Evolutionary conservation across 768 basidiomycete species (phyloP).

Genomic region (Boletus sp.): DNA sequence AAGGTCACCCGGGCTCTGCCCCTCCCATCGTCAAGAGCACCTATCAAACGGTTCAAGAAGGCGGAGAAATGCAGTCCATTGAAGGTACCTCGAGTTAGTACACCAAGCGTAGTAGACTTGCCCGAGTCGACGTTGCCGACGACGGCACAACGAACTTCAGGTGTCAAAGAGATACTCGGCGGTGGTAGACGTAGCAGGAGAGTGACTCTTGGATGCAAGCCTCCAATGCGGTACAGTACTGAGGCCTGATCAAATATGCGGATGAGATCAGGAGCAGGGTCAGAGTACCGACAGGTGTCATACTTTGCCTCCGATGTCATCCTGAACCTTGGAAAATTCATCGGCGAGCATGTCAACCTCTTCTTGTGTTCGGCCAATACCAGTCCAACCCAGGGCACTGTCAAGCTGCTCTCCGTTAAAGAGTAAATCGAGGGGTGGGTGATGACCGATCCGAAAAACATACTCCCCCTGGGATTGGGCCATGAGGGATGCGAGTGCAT

Average conservation of each 20-base stretch:
- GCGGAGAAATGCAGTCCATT: slow-evolving; percentile 19
- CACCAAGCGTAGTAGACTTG: slow-evolving; percentile 92
- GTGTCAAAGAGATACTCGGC: slow-evolving; percentile 69
- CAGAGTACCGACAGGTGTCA: slow-evolving; percentile 1
- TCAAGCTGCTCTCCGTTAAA: slow-evolving; percentile 50
- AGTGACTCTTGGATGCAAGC: slow-evolving; percentile 52
- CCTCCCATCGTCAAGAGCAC: slow-evolving; percentile 77
- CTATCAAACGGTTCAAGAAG: slow-evolving; percentile 34
- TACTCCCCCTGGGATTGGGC: slow-evolving; percentile 73
- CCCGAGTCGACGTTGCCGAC: slow-evolving; percentile 95
- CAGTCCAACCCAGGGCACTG: slow-evolving; percentile 53
- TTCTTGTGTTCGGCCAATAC: slow-evolving; percentile 46
- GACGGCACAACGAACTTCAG: slow-evolving; percentile 93
- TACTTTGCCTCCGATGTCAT: slow-evolving; percentile 83
- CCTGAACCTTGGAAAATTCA: slow-evolving; percentile 49
- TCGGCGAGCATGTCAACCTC: slow-evolving; percentile 50
- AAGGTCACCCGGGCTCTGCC: slow-evolving; percentile 82
- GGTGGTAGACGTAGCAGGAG: slow-evolving; percentile 75
- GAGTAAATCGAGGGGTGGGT: slow-evolving; percentile 55
- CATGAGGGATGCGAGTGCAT: slow-evolving; percentile 61
- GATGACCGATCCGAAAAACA: slow-evolving; percentile 68
- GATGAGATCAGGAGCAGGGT: background rate
- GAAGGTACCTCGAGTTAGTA: slow-evolving; percentile 80
- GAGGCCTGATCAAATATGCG: slow-evolving; percentile 44
- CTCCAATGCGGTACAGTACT: slow-evolving; percentile 47